Base-by-base conservation (phyloP, 2,329 filamentous ascomycete species). In the Fusarium napiforme region DNA sequence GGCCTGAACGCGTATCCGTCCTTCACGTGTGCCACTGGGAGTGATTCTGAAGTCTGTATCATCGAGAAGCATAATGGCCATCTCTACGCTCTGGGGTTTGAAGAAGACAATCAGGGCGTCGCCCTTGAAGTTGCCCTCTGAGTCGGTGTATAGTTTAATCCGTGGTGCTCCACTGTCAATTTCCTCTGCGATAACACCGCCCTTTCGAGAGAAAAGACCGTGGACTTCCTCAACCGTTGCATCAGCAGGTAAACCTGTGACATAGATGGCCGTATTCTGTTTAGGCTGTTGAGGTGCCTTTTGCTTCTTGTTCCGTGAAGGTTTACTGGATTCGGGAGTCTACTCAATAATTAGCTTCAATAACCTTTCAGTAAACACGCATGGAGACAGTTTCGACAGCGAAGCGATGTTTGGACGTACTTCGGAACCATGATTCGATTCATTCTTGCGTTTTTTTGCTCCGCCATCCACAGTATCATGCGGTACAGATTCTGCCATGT, bases 41-140 rank as follows among this genome's bases (percentile, higher is more conserved):
- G 85, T 85, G 67, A 93, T 86, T 65, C 96, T 89, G 78, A 98
- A 96, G 75, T 95, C 91, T 9, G 92, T 93, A 78, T 95, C 93
- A 81, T 97, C 93, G 18, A 94, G 87, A 77, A 96, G 87, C 84
- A 92, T 90, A 73, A 96, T 93, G 49, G 94, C 94, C 84, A 95
- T 92, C 46, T 93, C 86, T 66, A 99, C 96, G n/a, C 93, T 97
- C 79, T 97, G 95, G 0, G 95, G 93, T 77, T 96, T 94, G 88
- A 97, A 98, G 84, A 97, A 99, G 40, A 98, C 93, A 61, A 99
- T 87, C 37, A 99, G 87, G 5, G 94, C 95, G 80, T 98, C 95
- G 69, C 96, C 96, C 80, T 98, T 98, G 87, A 97, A 97, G 21
- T 90, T 89, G 26, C 95, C 96, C 3, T 91, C 84, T 3, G 93